Evolutionary conservation across 805 yeast genomes (phyloP).

Genomic region (Lipomyces chichibuensis): DNA sequence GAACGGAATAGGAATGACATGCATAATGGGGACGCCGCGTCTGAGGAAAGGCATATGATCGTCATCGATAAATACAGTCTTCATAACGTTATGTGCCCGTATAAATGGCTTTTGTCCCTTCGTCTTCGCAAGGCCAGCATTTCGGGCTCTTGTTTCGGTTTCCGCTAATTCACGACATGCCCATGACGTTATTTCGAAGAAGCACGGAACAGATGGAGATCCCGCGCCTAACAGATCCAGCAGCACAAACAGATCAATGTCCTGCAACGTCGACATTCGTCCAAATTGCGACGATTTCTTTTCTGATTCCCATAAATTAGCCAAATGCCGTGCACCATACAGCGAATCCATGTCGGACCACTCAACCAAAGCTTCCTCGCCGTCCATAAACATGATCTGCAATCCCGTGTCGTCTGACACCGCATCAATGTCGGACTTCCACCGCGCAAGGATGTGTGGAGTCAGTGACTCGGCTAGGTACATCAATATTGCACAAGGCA

Average conservation of each 20-base stretch:
- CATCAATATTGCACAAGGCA: constrained; percentile 57
- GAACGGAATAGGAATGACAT: constrained; percentile 57
- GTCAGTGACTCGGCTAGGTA: constrained; percentile 48
- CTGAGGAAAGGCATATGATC: constrained; percentile 59
- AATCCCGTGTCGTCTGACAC: constrained; percentile 43
- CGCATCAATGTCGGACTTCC: constrained; percentile 25
- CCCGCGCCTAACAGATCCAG: constrained; percentile 56
- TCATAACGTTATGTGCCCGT: constrained; percentile 12
- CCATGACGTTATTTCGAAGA: constrained; percentile 49
- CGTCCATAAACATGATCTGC: constrained; percentile 60
- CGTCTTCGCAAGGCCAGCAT: constrained; percentile 26
- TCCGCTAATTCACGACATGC: constrained; percentile 46
- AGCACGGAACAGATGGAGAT: constrained; percentile 48
- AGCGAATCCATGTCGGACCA: constrained; percentile 59
- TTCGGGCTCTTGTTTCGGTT: constrained; percentile 43
- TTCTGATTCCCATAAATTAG: constrained; percentile 45
- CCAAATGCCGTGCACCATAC: constrained; percentile 59
- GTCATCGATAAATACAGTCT: constrained; percentile 46
- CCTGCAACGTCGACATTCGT: constrained; percentile 37
- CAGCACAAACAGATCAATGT: constrained; percentile 53
- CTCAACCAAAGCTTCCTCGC: constrained; percentile 61
- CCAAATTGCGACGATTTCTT: constrained; percentile 31
- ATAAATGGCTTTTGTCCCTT: constrained; percentile 6
- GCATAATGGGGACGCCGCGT: constrained; percentile 54
- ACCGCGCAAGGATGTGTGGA: constrained; percentile 35